These are phyloP conservation scores for Tricholoma hemisulphureum DNA, from an alignment of 768 basidiomycete species.

Conservation along the genomic window DNA sequence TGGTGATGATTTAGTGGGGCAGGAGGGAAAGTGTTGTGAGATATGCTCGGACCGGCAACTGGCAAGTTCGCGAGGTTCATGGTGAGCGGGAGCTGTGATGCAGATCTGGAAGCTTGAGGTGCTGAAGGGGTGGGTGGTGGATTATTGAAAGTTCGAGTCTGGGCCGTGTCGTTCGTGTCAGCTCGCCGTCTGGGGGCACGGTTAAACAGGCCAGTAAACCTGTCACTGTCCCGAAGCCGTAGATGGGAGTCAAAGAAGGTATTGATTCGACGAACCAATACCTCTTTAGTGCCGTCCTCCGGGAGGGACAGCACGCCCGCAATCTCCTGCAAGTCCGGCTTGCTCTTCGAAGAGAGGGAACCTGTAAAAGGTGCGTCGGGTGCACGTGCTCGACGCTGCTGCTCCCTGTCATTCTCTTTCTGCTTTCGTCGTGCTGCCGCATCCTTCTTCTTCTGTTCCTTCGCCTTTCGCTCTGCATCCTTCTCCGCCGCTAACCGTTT, in stretches of 20 bases:
- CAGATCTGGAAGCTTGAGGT: too few relatives aligned
- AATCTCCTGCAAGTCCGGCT: neutral
- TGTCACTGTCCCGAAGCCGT: neutral
- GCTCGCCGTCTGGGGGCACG: neutral
- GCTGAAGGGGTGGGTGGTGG: too few relatives aligned
- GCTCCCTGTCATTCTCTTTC: neutral
- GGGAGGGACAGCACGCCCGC: neutral
- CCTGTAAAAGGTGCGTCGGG: slow-evolving; percentile 1
- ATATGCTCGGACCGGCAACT: too few relatives aligned
- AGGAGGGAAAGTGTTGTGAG: too few relatives aligned
- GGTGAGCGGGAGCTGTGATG: too few relatives aligned
- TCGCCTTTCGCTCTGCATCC: too few relatives aligned
- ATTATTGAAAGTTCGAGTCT: too few relatives aligned
- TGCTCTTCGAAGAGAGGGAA: neutral
- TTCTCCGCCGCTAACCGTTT: neutral
- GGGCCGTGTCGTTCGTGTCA: neutral
- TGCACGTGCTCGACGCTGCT: too few relatives aligned
- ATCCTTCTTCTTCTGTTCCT: too few relatives aligned
- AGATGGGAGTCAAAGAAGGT: neutral
- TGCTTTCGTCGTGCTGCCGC: neutral
- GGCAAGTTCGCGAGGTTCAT: too few relatives aligned
- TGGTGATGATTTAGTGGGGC: too few relatives aligned
- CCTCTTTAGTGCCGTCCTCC: neutral
- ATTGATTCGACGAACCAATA: neutral
- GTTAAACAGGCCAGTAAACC: neutral